These are phyloP conservation scores for Nicotiana rustica DNA, from an alignment of 305 asterid species.

Conservation along the genomic window DNA sequence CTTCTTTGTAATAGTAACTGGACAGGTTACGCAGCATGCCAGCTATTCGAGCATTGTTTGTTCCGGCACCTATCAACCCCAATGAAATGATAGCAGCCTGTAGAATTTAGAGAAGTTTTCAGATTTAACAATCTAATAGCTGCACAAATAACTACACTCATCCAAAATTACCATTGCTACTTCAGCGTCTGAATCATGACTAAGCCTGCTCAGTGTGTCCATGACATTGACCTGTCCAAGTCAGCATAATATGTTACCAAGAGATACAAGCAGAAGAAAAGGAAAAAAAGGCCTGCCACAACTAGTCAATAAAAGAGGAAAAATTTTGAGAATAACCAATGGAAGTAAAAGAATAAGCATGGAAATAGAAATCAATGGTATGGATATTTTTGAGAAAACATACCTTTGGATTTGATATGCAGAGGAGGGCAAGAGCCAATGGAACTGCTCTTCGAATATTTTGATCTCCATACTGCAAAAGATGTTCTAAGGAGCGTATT, in stretches of 20 bases:
- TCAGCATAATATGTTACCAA: conserved; percentile 17
- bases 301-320: conserved; percentile 26
- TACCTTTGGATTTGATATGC: conserved; percentile 87
- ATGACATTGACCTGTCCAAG: conserved; percentile 89
- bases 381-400: conserved; percentile 21
- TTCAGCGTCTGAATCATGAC: conserved; percentile 94
- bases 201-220: conserved; percentile 99
- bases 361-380: background rate
- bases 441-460: conserved; percentile 81
- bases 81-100: conserved; percentile 88
- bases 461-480: conserved; percentile 83
- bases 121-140: conserved; percentile 4
- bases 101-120: conserved; percentile 17
- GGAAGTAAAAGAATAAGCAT: background rate
- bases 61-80: conserved; percentile 97
- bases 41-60: conserved; percentile 96
- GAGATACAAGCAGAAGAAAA: conserved; percentile 7
- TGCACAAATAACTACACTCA: conserved; percentile 8
- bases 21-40: conserved; percentile 97
- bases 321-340: background rate
- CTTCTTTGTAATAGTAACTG: conserved; percentile 90
- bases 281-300: background rate
- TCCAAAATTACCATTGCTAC: conserved; percentile 80
- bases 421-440: conserved; percentile 80
- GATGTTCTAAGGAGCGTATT: conserved; percentile 83